Evolutionary conservation across 768 basidiomycete species (phyloP).

Genomic region (Suillus hirtellus): DNA sequence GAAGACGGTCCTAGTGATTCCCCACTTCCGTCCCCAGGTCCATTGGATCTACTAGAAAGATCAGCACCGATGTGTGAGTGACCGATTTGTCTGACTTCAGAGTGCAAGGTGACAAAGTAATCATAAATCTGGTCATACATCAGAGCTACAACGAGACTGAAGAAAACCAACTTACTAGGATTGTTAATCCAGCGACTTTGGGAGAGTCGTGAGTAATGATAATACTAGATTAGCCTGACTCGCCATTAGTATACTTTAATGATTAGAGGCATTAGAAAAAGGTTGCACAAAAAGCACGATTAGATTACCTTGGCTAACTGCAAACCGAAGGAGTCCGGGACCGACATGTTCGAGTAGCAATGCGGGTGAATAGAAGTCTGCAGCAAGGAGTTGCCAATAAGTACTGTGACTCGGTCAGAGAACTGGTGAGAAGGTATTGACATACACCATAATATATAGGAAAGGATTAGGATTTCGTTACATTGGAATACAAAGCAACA

Average conservation of each 20-base stretch:
- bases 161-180: neutral
- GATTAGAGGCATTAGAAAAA: neutral
- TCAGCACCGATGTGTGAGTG: neutral
- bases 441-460: no score
- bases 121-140: neutral
- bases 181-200: slow-evolving; percentile 1
- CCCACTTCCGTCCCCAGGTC: slow-evolving; percentile 13
- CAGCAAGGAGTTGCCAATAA: neutral
- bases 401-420: no score
- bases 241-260: neutral
- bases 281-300: neutral
- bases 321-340: neutral
- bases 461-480: no score
- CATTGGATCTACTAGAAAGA: slow-evolving; percentile 18
- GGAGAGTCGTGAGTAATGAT: neutral
- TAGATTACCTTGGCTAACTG: slow-evolving; percentile 1
- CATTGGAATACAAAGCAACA: no score
- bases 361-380: neutral
- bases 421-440: no score
- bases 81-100: neutral
- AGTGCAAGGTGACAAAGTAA: neutral
- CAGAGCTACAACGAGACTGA: neutral
- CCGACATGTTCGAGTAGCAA: neutral
- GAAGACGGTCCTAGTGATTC: slow-evolving; percentile 2
- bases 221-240: neutral